A percentile compares a stretch with the other conserved stretches of the same genome.
Conservation (phyloP, 176 grass and related monocot species). For the Dendrocalamus sinicus region DNA sequence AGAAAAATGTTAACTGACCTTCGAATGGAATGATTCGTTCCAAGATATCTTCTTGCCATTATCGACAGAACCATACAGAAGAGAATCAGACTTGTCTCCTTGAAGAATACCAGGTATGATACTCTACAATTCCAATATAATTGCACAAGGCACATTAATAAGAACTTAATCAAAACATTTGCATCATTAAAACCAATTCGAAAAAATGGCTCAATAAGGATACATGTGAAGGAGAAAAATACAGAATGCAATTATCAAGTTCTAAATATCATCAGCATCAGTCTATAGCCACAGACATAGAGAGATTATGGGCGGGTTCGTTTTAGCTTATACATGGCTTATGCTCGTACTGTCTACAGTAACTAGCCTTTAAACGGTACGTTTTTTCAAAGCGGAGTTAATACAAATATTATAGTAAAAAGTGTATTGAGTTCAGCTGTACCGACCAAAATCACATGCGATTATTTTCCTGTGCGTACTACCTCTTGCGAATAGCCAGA, state of each 20-base stretch:
- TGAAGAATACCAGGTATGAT: constrained; percentile 99
- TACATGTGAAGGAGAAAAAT: neutral
- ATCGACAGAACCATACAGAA: constrained; percentile 96
- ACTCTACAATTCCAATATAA: constrained; percentile 59
- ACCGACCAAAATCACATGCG: no score
- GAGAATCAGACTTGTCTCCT: constrained; percentile 98
- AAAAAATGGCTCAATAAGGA: constrained; percentile 21
- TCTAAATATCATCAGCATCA: neutral
- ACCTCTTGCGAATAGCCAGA: no score
- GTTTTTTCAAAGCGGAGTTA: no score
- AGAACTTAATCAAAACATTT: neutral
- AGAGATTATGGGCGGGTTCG: no score
- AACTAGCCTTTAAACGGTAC: no score
- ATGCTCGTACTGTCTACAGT: no score
- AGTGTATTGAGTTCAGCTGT: no score
- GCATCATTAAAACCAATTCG: neutral
- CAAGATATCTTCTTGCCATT: constrained; percentile 99
- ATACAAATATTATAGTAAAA: no score
- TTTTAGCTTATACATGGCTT: no score
- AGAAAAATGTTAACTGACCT: constrained; percentile 53
- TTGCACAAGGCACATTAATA: constrained; percentile 7
- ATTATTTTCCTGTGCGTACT: no score
- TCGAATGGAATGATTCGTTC: constrained; percentile 93
- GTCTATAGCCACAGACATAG: neutral
- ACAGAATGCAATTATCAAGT: constrained; percentile 8